Base-by-base conservation (phyloP, 331 rosid species). In the Stylosanthes scabra region DNA sequence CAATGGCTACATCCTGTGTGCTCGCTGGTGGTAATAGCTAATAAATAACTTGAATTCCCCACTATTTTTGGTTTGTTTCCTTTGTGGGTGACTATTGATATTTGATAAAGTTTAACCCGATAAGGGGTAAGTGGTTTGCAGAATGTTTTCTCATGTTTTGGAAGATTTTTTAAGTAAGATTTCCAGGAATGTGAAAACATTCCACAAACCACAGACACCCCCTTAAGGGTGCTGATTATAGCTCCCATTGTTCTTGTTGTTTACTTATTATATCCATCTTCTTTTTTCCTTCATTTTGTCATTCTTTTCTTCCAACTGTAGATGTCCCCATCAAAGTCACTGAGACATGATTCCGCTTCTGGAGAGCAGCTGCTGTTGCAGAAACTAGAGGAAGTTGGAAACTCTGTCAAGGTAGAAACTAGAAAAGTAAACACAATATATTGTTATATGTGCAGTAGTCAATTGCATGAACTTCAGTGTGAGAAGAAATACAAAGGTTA, bases 371-470 rank as follows among this genome's bases (percentile, higher is more conserved):
- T 83, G 42, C 76, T 91, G 54, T 65, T 94, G 75, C 99, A 91
- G 72, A 94, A 90, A 75, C 89, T 94, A 13, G 99, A 91, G 71
- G 99, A 94, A 84, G 84, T 91, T 87, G 97, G 92, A 85, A 91
- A 79, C 86, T 89, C 96, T 42, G 88, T 91, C 65, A 91, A 89
- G 97, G 97, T 89, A 89, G 37, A 51, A 74, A 75, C 96, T 89
- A 89, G 37, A 51, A 74, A 75, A 42, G 10, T 51, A 40, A 68
- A 68, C 54, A 11, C 14, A 31, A 13, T 62, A 15, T 44, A 61
- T 52, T 70, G 52, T 62, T 70, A 60, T 67, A 57, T 71, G 62
- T 47, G 37, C 13, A 7, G 56, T 47, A 28, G 14, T 61, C 28
- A 15, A 72, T 54, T 9, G 13, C 57, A n/a, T 62, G 47, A 58